Base-by-base conservation (phyloP, 306 rosid genomes). In the Cucumis sativus region DNA sequence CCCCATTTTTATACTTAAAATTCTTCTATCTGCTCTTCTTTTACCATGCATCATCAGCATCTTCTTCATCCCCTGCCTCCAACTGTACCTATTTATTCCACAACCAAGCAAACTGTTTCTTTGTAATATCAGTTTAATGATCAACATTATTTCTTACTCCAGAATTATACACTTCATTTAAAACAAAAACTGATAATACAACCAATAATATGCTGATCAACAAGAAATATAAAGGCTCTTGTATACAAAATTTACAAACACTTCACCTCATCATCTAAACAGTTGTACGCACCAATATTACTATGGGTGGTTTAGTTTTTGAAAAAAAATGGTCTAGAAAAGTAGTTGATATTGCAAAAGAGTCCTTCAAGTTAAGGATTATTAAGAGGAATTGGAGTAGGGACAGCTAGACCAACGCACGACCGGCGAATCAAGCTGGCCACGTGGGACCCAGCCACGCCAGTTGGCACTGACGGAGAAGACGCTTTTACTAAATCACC, bases 61-160 rank as follows among this genome's bases (percentile, higher is more conserved):
- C 47, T 62, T 28, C 45, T 33, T 45, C 45, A 49, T 51, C 45
- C 61, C 13, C 77, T 33, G 37, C 37, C 77, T 54, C 77, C 77
- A 33, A 30, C 63, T 73, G 41, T 73, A 30, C 77, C 77, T 73
- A 54, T 73, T 73, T 73, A 73, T 73, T 73, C 77, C 77, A 73
- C 77, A 73, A 73, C 77, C 77, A 73, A 73, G 49, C 77, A 73
- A 73, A 73, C 77, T 73, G 77, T 73, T 72, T 73, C 63, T 73
- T 73, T 73, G 63, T 51, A 73, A 49, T 73, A 73, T 73, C 63
- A 73, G 77, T 73, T 54, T 73, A 17, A 72, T 51, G 54, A 49
- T 72, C 58, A 45, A 33, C 37, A 33, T 33, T 33, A 33, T 33
- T 33, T 3, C 3, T 33, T 33, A 33, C 37, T 33, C 37, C 37